These are phyloP conservation scores for Acer campestre DNA, from an alignment of 345 rosid genomes.

Conservation along the genomic window DNA sequence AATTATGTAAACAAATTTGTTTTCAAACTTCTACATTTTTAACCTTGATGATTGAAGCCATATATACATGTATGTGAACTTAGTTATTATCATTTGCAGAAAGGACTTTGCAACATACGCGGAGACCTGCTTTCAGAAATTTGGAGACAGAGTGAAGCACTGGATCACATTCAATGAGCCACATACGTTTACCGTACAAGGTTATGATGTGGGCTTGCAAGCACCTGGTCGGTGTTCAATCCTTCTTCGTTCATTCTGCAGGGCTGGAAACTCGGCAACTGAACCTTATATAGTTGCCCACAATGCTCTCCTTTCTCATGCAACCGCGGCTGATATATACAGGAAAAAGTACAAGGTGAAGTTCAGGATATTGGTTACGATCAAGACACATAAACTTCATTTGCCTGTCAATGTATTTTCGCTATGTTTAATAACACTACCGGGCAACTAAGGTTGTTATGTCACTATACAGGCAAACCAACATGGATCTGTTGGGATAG, in stretches of 20 bases:
- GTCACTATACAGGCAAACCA: slow-evolving; percentile 56
- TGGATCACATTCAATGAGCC: slow-evolving; percentile 98
- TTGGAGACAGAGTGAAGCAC: slow-evolving; percentile 90
- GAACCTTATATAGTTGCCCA: slow-evolving; percentile 95
- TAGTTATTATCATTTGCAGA: slow-evolving; percentile 36
- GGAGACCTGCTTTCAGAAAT: slow-evolving; percentile 79
- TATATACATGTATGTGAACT: background rate
- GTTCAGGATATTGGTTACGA: background rate
- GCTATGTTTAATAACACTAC: background rate
- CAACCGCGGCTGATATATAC: slow-evolving; percentile 61
- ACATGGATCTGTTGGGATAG: slow-evolving; percentile 69
- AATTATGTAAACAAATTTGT: slow-evolving; percentile 57
- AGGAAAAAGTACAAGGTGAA: slow-evolving; percentile 73
- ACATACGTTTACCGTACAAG: slow-evolving; percentile 77
- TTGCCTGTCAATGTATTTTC: background rate
- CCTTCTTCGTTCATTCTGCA: slow-evolving; percentile 62
- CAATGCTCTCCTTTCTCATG: slow-evolving; percentile 73
- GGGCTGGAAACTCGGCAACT: slow-evolving; percentile 78
- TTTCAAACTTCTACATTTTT: background rate
- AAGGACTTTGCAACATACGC: slow-evolving; percentile 77
- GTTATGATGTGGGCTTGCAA: slow-evolving; percentile 82
- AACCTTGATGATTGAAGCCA: background rate
- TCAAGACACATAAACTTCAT: background rate
- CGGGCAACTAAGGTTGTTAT: background rate
- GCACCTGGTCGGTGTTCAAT: slow-evolving; percentile 93